Percentiles rank a stretch among this genome's conserved stretches.
Evolutionary conservation across 169 alveolate species (phyloP).

Genomic region (Ichthyophthirius multifiliis): DNA sequence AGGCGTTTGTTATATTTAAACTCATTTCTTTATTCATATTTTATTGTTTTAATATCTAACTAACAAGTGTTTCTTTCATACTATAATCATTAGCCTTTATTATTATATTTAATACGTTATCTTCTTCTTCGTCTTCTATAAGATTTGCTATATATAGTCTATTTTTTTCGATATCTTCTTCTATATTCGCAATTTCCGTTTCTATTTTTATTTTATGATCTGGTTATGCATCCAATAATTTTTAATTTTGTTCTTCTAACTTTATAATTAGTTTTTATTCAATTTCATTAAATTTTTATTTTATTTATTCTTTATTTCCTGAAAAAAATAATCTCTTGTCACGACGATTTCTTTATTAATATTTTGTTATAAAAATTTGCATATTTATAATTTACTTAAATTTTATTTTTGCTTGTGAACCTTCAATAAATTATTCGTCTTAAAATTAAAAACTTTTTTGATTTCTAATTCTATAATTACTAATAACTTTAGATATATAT

Average conservation of each 20-base stretch:
- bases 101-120: slow-evolving; percentile 59
- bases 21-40: slow-evolving; percentile 46
- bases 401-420: slow-evolving; percentile 4
- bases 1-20: slow-evolving; percentile 66
- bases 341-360: not conserved
- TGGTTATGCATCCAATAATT: not conserved
- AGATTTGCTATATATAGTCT: slow-evolving; percentile 21
- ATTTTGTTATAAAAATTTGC: not conserved
- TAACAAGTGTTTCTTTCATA: slow-evolving; percentile 83
- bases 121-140: slow-evolving; percentile 37
- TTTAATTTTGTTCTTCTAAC: not conserved
- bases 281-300: slow-evolving; percentile 24
- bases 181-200: not conserved
- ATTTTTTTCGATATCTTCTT: slow-evolving; percentile 18
- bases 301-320: slow-evolving; percentile 12
- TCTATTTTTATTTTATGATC: not conserved
- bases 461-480: slow-evolving; percentile 29
- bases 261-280: not conserved
- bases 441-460: slow-evolving; percentile 15
- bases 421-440: slow-evolving; percentile 1
- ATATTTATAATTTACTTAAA: not conserved
- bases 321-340: slow-evolving; percentile 20
- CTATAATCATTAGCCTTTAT: slow-evolving; percentile 89
- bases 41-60: slow-evolving; percentile 65
- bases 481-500: slow-evolving; percentile 51